Evolutionary conservation across 306 rosid genomes (phyloP), one percentile per base, ranked within the genome.

Genomic region (Inga leiocalycina): DNA sequence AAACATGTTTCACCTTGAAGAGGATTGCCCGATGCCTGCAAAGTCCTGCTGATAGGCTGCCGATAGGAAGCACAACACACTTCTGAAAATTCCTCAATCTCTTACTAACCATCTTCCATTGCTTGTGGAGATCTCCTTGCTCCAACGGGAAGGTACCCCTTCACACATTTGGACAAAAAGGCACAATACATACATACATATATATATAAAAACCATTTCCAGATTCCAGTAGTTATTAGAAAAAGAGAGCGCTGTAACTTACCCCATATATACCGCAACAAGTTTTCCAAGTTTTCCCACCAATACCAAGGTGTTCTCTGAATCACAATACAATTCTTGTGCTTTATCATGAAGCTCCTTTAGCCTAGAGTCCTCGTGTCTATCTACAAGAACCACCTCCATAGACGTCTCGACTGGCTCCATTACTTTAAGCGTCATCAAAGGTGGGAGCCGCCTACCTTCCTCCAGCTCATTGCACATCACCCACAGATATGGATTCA

Each of bases 11-110:
- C 82, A 96, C 99, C 98, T 96, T 96, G 89, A 96, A 96, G 74
- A 96, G 97, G 86, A 96, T 84, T n/a, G 99, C 99, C 14, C 99
- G 94, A 76, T 96, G 99, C 90, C 99, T 87, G 84, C 99, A 96
- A 70, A 94, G 92, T 44, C 99, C 99, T 79, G 87, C 83, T 35
- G 98, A 96, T 56, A 96, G 89, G 83, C 90, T 90, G 70, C 97
- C 98, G 39, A 96, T 92, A 51, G 99, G 99, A 78, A 96, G 88
- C 89, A 94, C 98, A 10, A 89, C 90, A 89, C 97, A 96, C 72
- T 96, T 90, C 45, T 83, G 97, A 66, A 89, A 88, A 73, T 84
- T 93, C 86, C 85, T 96, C 91, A 94, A 80, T 85, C 91, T 92
- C 83, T 86, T 92, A 85, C 97, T 94, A 71, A 90, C 92, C 87